These are phyloP conservation scores for Tylopilus sp. DNA, from an alignment of 1,284 basidiomycete species.

Conservation along the genomic window DNA sequence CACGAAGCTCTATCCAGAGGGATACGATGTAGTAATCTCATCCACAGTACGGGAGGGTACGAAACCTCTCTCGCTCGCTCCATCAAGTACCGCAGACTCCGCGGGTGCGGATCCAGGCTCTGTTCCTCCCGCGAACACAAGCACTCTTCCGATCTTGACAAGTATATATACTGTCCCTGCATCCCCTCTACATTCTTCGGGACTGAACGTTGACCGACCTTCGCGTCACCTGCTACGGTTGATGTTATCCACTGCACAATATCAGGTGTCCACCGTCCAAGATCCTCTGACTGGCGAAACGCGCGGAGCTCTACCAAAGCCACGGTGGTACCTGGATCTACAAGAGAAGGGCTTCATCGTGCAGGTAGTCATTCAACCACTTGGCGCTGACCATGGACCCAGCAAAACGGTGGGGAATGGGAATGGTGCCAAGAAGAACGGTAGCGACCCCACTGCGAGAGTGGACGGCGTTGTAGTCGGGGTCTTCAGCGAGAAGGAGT, in stretches of 20 bases:
- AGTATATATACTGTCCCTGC: constrained; percentile 68
- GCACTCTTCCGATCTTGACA: constrained; percentile 49
- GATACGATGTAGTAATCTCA: constrained; percentile 57
- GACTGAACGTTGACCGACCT: constrained; percentile 53
- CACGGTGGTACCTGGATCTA: constrained; percentile 71
- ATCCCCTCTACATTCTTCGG: constrained; percentile 76
- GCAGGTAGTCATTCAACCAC: constrained; percentile 53
- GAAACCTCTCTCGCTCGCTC: constrained; percentile 27
- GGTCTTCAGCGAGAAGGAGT: constrained; percentile 74
- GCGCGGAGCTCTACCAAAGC: constrained; percentile 60
- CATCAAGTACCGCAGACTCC: constrained; percentile 8
- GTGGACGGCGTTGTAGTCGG: constrained; percentile 54
- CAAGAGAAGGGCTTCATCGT: constrained; percentile 66
- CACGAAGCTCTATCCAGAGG: constrained; percentile 67
- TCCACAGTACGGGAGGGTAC: constrained; percentile 44
- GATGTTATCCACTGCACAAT: constrained; percentile 78
- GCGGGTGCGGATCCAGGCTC: background rate
- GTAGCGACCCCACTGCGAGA: constrained; percentile 36
- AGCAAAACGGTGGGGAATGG: constrained; percentile 22
- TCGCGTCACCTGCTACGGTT: constrained; percentile 73
- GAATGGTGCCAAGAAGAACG: constrained; percentile 25
- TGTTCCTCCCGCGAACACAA: background rate
- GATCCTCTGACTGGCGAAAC: constrained; percentile 80
- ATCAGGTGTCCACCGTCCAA: constrained; percentile 65
- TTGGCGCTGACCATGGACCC: constrained; percentile 24